Conservation (phyloP, 106 monocot species). For the Dendrobium catenatum region DNA sequence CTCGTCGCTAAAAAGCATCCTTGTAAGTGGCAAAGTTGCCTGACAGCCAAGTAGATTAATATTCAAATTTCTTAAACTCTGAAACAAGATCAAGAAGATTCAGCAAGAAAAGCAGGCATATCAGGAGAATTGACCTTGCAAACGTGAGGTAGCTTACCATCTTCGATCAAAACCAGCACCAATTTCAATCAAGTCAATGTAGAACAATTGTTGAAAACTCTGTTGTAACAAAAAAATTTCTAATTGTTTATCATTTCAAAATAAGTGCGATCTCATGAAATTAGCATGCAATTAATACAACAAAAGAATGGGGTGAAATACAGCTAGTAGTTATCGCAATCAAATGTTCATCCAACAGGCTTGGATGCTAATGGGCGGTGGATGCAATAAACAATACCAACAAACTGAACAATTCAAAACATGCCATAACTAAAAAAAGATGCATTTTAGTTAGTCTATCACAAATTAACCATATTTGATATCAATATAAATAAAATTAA, state of each 20-base stretch:
- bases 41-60: neutral
- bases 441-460: neutral
- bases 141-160: neutral
- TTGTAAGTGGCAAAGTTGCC: neutral
- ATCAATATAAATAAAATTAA: neutral
- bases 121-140: neutral
- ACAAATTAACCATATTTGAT: neutral
- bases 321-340: too few species aligned
- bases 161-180: neutral
- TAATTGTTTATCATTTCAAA: conserved; percentile 7
- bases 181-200: neutral
- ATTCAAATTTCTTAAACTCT: neutral
- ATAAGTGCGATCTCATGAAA: neutral
- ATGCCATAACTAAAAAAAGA: neutral
- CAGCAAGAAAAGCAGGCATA: neutral
- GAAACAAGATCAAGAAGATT: neutral
- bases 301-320: too few species aligned
- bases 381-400: neutral
- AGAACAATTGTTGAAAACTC: neutral
- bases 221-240: neutral
- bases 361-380: too few species aligned
- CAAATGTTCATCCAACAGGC: too few species aligned
- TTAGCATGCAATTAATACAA: neutral
- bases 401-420: neutral
- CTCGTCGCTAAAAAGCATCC: neutral